Conservation (phyloP, 2,329 filamentous ascomycete species). For the Aspergillus intermedius region DNA sequence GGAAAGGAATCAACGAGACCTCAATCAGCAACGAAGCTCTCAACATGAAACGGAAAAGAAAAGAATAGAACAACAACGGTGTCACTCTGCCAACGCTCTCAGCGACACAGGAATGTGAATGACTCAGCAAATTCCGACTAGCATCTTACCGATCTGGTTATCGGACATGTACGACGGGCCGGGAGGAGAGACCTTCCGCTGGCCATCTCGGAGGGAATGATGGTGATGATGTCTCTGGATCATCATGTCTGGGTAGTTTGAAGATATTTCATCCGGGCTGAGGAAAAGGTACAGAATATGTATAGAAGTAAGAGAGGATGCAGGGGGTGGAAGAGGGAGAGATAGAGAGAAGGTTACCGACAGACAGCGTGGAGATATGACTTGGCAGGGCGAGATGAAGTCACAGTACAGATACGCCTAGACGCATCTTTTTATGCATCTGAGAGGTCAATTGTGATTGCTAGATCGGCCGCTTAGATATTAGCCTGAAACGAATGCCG, state of each 20-base stretch:
- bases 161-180: constrained; percentile 42
- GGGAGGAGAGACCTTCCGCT: constrained; percentile 42
- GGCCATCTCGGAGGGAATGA: constrained; percentile 16
- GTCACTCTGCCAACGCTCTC: constrained; percentile 13
- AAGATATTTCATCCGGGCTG: not conserved
- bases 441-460: not conserved
- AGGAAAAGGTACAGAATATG: not conserved
- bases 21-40: constrained; percentile 8
- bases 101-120: constrained; percentile 12
- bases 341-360: not conserved
- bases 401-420: not conserved
- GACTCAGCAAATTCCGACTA: constrained; percentile 9
- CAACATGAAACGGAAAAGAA: constrained; percentile 1
- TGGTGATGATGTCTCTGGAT: constrained; percentile 31
- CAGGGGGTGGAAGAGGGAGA: not conserved
- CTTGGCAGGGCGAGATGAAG: not conserved
- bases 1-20: not conserved
- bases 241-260: constrained; percentile 17
- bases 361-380: not conserved
- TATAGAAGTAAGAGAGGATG: not conserved
- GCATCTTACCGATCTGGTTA: constrained; percentile 40
- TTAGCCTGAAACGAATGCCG: not conserved
- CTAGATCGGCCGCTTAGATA: not conserved
- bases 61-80: constrained; percentile 7
- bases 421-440: no score